A percentile compares a stretch with the other conserved stretches of the same genome.
phyloP scores from a whole-genome alignment of 2,329 filamentous ascomycete species.

The Ophiosphaerella narmari region DNA sequence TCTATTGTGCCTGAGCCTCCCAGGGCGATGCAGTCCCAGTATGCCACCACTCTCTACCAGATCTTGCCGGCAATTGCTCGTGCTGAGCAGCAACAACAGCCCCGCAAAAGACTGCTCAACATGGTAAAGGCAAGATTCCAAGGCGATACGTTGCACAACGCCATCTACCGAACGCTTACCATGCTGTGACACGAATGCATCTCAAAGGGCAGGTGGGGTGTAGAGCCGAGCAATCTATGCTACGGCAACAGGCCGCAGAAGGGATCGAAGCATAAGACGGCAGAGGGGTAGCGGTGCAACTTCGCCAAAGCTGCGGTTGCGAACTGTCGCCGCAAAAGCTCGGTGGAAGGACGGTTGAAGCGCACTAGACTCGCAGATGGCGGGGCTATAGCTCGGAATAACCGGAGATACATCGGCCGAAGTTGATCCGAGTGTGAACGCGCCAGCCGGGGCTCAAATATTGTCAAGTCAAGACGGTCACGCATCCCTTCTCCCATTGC shows the following conservation, averaged over 20 bases:
- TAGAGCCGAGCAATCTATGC: slow-evolving; percentile 16
- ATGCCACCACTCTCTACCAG: background rate
- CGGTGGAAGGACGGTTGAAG: slow-evolving; percentile 16
- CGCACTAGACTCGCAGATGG: slow-evolving; percentile 20
- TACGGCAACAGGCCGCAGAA: slow-evolving; percentile 14
- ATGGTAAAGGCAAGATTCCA: background rate
- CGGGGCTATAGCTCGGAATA: slow-evolving; percentile 14
- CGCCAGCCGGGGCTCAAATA: slow-evolving; percentile 6
- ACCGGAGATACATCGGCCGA: slow-evolving; percentile 19
- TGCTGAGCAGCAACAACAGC: background rate
- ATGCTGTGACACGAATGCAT: background rate
- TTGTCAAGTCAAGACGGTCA: background rate
- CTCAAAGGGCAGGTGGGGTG: slow-evolving; percentile 9
- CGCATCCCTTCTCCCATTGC: slow-evolving; percentile 25
- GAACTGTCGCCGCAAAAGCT: slow-evolving; percentile 34
- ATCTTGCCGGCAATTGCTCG: background rate
- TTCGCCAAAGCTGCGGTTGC: slow-evolving; percentile 34
- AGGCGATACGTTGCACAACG: background rate
- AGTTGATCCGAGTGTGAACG: slow-evolving; percentile 11
- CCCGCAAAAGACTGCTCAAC: slow-evolving; percentile 3
- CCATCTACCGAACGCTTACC: too few species aligned
- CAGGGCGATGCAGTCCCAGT: background rate
- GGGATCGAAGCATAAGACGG: slow-evolving; percentile 5
- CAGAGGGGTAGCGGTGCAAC: slow-evolving; percentile 31
- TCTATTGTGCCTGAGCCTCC: background rate